phyloP scores from a whole-genome alignment of 768 basidiomycete species.

The Hirschioporus abietinus region DNA sequence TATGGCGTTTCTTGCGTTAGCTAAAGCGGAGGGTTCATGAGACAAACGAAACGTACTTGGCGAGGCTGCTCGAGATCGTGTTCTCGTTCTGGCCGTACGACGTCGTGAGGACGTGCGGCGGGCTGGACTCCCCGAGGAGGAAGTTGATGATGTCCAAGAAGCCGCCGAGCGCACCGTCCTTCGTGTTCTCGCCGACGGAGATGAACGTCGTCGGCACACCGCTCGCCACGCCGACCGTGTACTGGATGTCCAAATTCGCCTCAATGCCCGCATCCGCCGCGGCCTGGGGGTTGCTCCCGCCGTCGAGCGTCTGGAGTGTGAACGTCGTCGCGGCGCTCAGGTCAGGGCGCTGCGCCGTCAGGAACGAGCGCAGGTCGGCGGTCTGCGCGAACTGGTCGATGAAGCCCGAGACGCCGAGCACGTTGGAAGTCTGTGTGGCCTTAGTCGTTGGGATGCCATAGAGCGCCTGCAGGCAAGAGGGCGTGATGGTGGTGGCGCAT shows the following conservation, averaged over 20 bases:
- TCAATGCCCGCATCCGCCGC: conserved; percentile 27
- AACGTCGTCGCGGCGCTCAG: conserved; percentile 28
- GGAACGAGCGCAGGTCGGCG: conserved; percentile 19
- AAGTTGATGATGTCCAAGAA: conserved; percentile 28
- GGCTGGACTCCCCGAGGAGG: conserved; percentile 14
- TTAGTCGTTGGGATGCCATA: conserved; percentile 29
- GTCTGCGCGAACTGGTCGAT: conserved; percentile 26
- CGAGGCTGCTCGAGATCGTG: conserved; percentile 16
- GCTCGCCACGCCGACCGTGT: conserved; percentile 32
- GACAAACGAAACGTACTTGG: conserved; percentile 19
- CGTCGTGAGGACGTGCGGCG: conserved; percentile 25
- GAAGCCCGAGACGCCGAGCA: conserved; percentile 28
- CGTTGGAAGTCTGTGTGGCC: conserved; percentile 25
- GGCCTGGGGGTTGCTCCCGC: conserved; percentile 28
- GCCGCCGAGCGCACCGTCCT: conserved; percentile 25
- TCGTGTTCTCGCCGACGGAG: conserved; percentile 25
- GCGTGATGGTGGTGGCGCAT: conserved; percentile 25
- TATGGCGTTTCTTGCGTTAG: conserved; percentile 9
- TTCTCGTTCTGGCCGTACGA: conserved; percentile 29
- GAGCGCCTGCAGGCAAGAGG: conserved; percentile 28
- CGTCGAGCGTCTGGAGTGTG: conserved; percentile 31
- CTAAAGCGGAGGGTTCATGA: no score
- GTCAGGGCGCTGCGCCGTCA: conserved; percentile 26
- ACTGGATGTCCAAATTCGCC: conserved; percentile 32
- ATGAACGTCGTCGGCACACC: conserved; percentile 30